phyloP scores from a whole-genome alignment of 73 alveolate species.

The Blepharisma japonicum region DNA sequence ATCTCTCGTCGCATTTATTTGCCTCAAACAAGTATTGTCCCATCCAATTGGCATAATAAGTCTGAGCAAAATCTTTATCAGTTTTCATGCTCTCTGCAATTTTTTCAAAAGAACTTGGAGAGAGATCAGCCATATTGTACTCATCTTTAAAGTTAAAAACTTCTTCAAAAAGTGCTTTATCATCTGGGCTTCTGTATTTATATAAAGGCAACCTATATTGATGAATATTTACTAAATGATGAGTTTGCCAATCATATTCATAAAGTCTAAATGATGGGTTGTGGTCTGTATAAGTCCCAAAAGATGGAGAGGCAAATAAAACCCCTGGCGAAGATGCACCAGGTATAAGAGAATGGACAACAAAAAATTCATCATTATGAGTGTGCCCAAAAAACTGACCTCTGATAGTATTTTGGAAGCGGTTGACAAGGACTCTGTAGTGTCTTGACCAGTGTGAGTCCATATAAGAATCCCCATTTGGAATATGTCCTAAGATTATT shows the following conservation, averaged over 20 bases:
- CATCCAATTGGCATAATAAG: too few relatives aligned
- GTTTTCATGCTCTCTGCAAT: neutral
- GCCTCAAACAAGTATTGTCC: too few relatives aligned
- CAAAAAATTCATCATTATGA: slow-evolving; percentile 70
- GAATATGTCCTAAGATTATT: slow-evolving; percentile 73
- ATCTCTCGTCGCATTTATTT: too few relatives aligned
- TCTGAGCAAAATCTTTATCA: neutral
- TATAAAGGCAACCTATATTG: slow-evolving; percentile 69
- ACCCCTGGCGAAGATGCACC: slow-evolving; percentile 38
- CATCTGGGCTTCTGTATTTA: neutral
- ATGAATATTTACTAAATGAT: slow-evolving; percentile 60
- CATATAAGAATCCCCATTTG: slow-evolving; percentile 58
- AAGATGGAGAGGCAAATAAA: slow-evolving; percentile 68
- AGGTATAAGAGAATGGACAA: slow-evolving; percentile 53
- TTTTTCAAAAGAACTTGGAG: neutral
- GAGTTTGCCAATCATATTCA: slow-evolving; percentile 56
- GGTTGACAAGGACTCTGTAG: slow-evolving; percentile 64
- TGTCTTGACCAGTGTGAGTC: slow-evolving; percentile 67
- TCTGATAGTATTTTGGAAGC: slow-evolving; percentile 78
- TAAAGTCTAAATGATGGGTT: slow-evolving; percentile 85
- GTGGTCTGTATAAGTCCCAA: slow-evolving; percentile 73
- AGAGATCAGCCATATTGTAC: neutral
- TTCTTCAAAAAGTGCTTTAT: neutral
- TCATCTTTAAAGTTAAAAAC: neutral
- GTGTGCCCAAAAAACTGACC: slow-evolving; percentile 88